Evolutionary conservation across 192 early-diverging fungal species (phyloP).

Genomic region (Umbelopsis vinacea): DNA sequence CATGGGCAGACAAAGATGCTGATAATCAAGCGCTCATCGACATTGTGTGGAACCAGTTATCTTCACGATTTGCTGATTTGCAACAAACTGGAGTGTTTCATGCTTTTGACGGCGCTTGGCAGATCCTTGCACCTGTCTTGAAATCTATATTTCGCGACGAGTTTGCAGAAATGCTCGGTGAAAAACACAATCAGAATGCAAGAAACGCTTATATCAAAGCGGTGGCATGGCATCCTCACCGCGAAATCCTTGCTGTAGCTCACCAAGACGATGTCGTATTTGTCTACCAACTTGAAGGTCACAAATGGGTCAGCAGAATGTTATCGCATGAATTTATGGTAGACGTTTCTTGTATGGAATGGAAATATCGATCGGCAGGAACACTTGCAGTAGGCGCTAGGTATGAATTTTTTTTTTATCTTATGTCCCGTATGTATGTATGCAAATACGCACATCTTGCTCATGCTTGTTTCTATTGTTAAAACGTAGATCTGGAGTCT

Average conservation of each 20-base stretch:
- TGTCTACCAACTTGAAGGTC: constrained; percentile 68
- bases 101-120: constrained; percentile 14
- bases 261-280: constrained; percentile 69
- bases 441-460: neutral
- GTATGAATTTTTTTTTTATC: constrained; percentile 27
- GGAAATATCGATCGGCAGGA: constrained; percentile 44
- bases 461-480: neutral
- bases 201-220: constrained; percentile 43
- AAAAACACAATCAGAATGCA: constrained; percentile 13
- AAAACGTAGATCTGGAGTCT: constrained; percentile 49
- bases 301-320: constrained; percentile 49
- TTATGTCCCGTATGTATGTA: neutral
- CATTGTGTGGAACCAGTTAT: neutral
- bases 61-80: neutral
- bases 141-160: constrained; percentile 12
- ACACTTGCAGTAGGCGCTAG: constrained; percentile 53
- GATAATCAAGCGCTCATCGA: constrained; percentile 1
- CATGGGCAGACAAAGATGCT: neutral
- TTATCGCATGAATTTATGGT: constrained; percentile 47
- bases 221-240: constrained; percentile 80
- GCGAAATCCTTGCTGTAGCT: constrained; percentile 68
- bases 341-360: constrained; percentile 55
- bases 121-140: constrained; percentile 8
- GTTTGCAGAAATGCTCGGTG: constrained; percentile 18
- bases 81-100: neutral